These are phyloP conservation scores for Nakazawaea molendinolei DNA, from an alignment of 805 yeast species.

Conservation along the genomic window DNA sequence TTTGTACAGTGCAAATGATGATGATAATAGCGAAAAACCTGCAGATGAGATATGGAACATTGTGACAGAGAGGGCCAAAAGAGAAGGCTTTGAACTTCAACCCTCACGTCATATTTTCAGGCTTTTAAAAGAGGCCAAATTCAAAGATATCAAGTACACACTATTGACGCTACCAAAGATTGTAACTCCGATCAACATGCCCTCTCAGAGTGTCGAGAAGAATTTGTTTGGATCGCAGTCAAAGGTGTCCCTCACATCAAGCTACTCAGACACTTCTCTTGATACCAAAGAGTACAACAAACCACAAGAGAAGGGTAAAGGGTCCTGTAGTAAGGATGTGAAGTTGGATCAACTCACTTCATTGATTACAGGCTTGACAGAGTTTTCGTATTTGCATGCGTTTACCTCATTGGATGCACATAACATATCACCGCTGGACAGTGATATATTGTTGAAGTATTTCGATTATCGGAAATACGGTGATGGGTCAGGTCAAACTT, in stretches of 20 bases:
- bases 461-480: conserved; percentile 8
- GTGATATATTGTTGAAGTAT: background rate
- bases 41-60: conserved; percentile 1
- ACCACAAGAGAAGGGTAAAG: no score
- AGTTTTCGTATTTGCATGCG: background rate
- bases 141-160: conserved; percentile 10
- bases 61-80: background rate
- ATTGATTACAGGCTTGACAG: conserved; percentile 6
- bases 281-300: background rate
- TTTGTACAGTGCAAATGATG: background rate
- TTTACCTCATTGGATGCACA: conserved; percentile 2
- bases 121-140: conserved; percentile 3
- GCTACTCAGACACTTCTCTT: no score
- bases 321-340: conserved; percentile 8
- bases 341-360: conserved; percentile 7
- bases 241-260: no score
- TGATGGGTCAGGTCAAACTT: conserved; percentile 2
- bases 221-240: no score
- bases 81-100: background rate
- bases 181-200: conserved; percentile 3
- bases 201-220: background rate
- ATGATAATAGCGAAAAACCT: background rate
- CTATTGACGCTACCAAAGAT: conserved; percentile 9
- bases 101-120: conserved; percentile 2
- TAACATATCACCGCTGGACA: background rate